These are phyloP conservation scores for Hura crepitans DNA, from an alignment of 441 rosid species.

Conservation along the genomic window DNA sequence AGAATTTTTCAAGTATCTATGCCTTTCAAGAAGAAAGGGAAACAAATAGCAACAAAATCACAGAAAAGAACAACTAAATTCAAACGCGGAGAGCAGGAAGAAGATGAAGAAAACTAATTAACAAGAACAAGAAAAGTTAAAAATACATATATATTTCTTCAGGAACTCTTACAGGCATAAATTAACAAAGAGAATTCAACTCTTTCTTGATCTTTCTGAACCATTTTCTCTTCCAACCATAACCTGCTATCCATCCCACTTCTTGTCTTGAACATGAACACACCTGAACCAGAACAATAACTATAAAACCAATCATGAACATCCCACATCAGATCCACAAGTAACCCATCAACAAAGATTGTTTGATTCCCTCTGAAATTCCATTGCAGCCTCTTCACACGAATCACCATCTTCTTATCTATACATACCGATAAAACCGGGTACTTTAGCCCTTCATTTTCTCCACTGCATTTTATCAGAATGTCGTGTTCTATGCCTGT, in stretches of 20 bases:
- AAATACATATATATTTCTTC: too few species aligned
- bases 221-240: constrained; percentile 70
- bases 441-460: constrained; percentile 48
- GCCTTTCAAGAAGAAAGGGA: constrained; percentile 33
- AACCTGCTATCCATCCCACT: constrained; percentile 68
- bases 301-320: constrained; percentile 85
- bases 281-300: constrained; percentile 40
- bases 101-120: constrained; percentile 8
- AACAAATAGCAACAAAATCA: background rate
- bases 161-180: constrained; percentile 60
- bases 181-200: constrained; percentile 78
- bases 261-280: constrained; percentile 86
- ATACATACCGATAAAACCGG: constrained; percentile 63
- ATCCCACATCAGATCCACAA: constrained; percentile 90
- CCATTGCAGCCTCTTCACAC: constrained; percentile 79
- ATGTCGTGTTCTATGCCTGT: constrained; percentile 58
- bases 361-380: constrained; percentile 86
- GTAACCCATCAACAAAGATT: constrained; percentile 67
- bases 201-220: constrained; percentile 55
- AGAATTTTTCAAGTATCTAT: constrained; percentile 33
- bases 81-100: background rate
- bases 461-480: constrained; percentile 59
- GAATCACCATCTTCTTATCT: constrained; percentile 66
- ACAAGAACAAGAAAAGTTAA: background rate
- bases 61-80: constrained; percentile 3